A percentile compares a stretch with the other conserved stretches of the same genome.
Evolutionary conservation across 2,329 filamentous ascomycete species (phyloP).

Genomic region (Triangularia verruculosa): DNA sequence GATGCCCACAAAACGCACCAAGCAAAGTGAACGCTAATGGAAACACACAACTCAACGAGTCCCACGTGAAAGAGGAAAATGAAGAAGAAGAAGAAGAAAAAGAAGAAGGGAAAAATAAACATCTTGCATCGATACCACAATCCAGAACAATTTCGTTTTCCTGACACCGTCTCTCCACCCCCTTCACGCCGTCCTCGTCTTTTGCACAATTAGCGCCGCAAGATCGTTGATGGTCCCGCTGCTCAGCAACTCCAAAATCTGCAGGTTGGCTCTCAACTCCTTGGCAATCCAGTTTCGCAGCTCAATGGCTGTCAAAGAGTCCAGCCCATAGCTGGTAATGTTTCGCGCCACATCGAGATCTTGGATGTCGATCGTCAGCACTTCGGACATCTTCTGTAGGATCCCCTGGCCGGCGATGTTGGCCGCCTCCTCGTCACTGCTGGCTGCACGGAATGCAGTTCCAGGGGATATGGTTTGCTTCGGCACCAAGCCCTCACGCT

Average conservation of each 20-base stretch:
- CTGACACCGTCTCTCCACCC: not conserved
- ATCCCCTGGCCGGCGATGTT: constrained; percentile 30
- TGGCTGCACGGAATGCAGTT: constrained; percentile 30
- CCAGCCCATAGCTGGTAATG: constrained; percentile 31
- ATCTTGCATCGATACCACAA: not conserved
- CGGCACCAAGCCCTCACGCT: constrained; percentile 18
- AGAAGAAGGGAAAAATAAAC: not conserved
- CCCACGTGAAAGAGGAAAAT: not conserved
- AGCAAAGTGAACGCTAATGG: not conserved
- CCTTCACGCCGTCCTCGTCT: constrained; percentile 18
- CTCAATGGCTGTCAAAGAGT: constrained; percentile 33
- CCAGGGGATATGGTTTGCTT: constrained; percentile 26
- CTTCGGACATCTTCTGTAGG: constrained; percentile 31
- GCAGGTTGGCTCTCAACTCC: constrained; percentile 27
- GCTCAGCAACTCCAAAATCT: constrained; percentile 30
- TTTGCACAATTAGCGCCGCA: constrained; percentile 25
- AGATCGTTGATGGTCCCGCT: constrained; percentile 28
- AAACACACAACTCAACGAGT: not conserved
- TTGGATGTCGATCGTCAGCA: constrained; percentile 25
- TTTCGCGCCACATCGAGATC: constrained; percentile 29
- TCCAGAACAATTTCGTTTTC: not conserved
- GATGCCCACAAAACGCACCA: not conserved
- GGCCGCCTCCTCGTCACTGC: constrained; percentile 29
- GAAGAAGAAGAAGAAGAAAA: not conserved
- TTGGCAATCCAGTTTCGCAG: constrained; percentile 32